Percentiles rank a stretch among this genome's conserved stretches.
These are phyloP conservation scores for Cryphonectria naterciae DNA, from an alignment of 2,329 filamentous ascomycete species.

Conservation along the genomic window DNA sequence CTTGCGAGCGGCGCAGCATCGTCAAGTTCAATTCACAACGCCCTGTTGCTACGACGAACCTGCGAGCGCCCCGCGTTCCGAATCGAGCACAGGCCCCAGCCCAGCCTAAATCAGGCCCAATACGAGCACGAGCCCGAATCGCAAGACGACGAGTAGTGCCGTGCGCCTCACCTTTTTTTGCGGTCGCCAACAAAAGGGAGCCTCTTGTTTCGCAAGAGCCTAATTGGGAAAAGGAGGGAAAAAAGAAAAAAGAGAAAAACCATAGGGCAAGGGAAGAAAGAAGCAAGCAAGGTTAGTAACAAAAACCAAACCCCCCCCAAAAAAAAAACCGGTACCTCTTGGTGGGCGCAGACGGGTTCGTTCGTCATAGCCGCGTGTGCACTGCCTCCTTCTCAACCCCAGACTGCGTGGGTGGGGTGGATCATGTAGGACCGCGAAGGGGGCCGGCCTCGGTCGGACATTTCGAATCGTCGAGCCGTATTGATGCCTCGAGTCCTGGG, in stretches of 20 bases:
- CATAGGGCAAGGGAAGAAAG: background rate
- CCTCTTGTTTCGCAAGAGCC: too few species aligned
- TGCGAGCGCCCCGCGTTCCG: background rate
- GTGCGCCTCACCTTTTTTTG: background rate
- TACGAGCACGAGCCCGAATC: background rate
- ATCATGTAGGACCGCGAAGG: background rate
- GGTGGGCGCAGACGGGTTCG: background rate
- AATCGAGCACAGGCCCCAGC: background rate
- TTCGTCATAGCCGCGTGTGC: slow-evolving; percentile 6
- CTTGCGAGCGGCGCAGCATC: background rate
- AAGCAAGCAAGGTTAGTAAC: slow-evolving; percentile 14
- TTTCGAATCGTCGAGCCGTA: background rate
- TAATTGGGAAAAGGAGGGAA: background rate
- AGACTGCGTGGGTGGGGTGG: slow-evolving; percentile 15
- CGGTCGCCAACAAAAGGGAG: background rate
- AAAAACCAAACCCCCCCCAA: too few species aligned
- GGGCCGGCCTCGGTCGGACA: background rate
- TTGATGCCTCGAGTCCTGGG: background rate
- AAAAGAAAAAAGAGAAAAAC: background rate
- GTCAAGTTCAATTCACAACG: background rate
- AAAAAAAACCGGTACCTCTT: too few species aligned
- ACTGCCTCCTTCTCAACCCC: slow-evolving; percentile 15
- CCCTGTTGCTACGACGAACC: background rate
- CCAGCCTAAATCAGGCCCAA: background rate
- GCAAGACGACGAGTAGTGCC: background rate